Conservation (phyloP, 139 green algal genomes). For the Chlamydomonas incerta region DNA sequence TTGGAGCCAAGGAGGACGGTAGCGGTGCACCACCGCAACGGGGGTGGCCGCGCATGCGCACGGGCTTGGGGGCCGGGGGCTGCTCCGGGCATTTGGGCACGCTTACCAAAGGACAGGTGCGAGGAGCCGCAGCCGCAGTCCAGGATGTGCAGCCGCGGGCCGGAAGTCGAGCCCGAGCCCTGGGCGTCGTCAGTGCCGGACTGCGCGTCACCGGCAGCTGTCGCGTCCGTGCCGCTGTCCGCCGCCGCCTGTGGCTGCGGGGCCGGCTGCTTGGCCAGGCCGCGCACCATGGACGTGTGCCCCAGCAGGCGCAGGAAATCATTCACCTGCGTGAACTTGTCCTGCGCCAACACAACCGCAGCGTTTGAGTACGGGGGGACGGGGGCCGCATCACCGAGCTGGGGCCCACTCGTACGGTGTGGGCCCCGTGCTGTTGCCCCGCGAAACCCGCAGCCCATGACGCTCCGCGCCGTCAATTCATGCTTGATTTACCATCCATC, state of each 20-base stretch:
- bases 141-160: constrained; percentile 51
- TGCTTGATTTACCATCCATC: too few species aligned
- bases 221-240: not conserved
- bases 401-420: too few species aligned
- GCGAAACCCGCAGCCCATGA: too few species aligned
- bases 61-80: not conserved
- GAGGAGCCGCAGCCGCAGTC: constrained; percentile 75
- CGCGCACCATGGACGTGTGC: constrained; percentile 49
- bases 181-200: too few species aligned
- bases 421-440: too few species aligned
- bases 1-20: too few species aligned
- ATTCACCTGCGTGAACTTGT: constrained; percentile 70
- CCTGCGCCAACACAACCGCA: constrained; percentile 7
- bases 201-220: not conserved
- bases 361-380: too few species aligned
- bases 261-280: constrained; percentile 8
- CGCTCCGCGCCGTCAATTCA: too few species aligned
- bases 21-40: too few species aligned
- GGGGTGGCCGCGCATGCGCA: too few species aligned
- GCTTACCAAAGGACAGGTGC: constrained; percentile 67
- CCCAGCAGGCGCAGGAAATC: constrained; percentile 71
- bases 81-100: too few species aligned
- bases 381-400: too few species aligned
- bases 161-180: not conserved
- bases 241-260: not conserved